phyloP scores from a whole-genome alignment of 257 asterid genomes.

The Petrea volubilis region DNA sequence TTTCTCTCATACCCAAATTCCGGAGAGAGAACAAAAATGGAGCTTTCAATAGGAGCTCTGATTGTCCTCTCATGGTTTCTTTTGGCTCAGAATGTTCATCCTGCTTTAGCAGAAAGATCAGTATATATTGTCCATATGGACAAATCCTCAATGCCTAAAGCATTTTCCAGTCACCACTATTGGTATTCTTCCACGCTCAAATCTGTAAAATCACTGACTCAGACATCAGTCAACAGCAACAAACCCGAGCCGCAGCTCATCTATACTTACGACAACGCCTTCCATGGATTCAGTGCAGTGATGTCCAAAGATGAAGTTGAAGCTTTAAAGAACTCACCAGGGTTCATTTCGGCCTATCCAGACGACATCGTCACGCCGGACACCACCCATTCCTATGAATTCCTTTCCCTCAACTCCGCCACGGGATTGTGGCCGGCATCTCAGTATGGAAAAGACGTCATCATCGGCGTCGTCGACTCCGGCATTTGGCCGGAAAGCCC shows the following conservation, averaged over 20 bases:
- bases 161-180: conserved; percentile 9
- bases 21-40: not conserved
- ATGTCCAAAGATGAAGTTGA: conserved; percentile 15
- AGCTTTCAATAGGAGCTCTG: conserved; percentile 1
- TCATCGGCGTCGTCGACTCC: conserved; percentile 25
- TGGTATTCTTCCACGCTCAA: conserved; percentile 25
- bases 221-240: not conserved
- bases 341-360: conserved; percentile 24
- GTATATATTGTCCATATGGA: conserved; percentile 19
- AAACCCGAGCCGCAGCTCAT: conserved; percentile 16
- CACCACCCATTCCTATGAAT: conserved; percentile 24
- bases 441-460: conserved; percentile 21
- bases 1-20: too few species aligned
- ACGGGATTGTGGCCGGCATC: conserved; percentile 22
- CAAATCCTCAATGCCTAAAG: conserved; percentile 22
- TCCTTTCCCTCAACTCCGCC: conserved; percentile 28
- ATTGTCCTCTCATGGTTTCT: not conserved
- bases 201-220: not conserved
- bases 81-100: not conserved
- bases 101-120: conserved; percentile 1
- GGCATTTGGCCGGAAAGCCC: conserved; percentile 35
- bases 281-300: conserved; percentile 24
- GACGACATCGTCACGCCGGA: conserved; percentile 9
- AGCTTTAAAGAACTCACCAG: conserved; percentile 16
- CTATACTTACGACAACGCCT: conserved; percentile 30